Evolutionary conservation across 371 early-diverging fungal species (phyloP).

Genomic region (Haplosporangium sp.): DNA sequence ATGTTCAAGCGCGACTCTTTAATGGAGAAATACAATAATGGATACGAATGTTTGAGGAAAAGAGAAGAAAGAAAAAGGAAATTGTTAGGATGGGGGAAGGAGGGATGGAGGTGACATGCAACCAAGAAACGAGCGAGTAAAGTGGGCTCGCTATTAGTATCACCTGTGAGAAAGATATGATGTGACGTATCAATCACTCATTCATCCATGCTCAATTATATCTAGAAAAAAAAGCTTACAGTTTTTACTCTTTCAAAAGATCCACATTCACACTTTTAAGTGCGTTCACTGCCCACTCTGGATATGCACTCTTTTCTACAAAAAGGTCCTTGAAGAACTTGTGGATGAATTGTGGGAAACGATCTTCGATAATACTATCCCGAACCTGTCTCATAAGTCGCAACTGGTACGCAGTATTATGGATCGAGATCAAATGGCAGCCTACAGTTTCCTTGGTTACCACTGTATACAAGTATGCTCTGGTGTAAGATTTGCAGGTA

Average conservation of each 20-base stretch:
- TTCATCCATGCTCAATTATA: neutral
- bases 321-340: slow-evolving; percentile 81
- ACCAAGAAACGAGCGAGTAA: slow-evolving; percentile 4
- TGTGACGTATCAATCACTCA: slow-evolving; percentile 12
- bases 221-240: neutral
- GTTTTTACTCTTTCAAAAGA: slow-evolving; percentile 53
- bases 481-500: slow-evolving; percentile 87
- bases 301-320: slow-evolving; percentile 74
- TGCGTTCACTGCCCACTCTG: slow-evolving; percentile 90
- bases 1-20: neutral
- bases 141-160: slow-evolving; percentile 8
- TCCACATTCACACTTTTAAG: slow-evolving; percentile 83
- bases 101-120: slow-evolving; percentile 1
- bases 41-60: neutral
- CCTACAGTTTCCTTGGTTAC: slow-evolving; percentile 91
- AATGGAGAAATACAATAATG: neutral
- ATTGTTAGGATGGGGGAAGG: neutral
- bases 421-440: slow-evolving; percentile 89
- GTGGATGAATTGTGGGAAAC: slow-evolving; percentile 85
- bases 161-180: neutral
- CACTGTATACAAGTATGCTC: slow-evolving; percentile 82
- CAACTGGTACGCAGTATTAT: slow-evolving; percentile 94
- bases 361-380: slow-evolving; percentile 78
- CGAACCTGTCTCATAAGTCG: slow-evolving; percentile 88
- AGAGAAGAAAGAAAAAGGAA: neutral